These are phyloP conservation scores for Peniophora sp. DNA, from an alignment of 1,284 basidiomycete species.

Conservation along the genomic window DNA sequence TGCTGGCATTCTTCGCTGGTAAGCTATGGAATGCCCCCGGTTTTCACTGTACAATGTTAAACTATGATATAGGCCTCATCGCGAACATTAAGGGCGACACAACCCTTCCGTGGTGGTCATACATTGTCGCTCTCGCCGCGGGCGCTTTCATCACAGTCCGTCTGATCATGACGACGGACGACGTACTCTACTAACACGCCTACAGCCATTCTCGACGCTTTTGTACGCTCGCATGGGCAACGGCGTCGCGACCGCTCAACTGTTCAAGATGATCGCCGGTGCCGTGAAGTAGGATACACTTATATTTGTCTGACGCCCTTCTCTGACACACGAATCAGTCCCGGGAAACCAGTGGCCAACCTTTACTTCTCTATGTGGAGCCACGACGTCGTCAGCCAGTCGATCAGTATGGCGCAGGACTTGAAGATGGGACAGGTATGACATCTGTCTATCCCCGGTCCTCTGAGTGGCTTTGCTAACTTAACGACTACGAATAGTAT, in stretches of 20 bases:
- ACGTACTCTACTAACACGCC: too few species aligned
- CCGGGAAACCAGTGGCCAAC: neutral
- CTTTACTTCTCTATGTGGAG: slow-evolving; percentile 53
- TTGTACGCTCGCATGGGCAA: slow-evolving; percentile 47
- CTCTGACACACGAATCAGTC: slow-evolving; percentile 30
- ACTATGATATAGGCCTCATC: slow-evolving; percentile 35
- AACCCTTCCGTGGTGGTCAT: slow-evolving; percentile 58
- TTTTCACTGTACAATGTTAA: neutral
- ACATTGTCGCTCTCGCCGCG: slow-evolving; percentile 30
- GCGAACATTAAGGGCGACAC: slow-evolving; percentile 51
- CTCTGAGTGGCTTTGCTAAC: too few species aligned
- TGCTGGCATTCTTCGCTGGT: slow-evolving; percentile 47
- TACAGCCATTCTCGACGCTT: slow-evolving; percentile 33
- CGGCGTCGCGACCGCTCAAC: slow-evolving; percentile 46
- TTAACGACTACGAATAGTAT: too few species aligned
- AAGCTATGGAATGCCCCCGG: slow-evolving; percentile 7
- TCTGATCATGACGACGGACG: too few species aligned
- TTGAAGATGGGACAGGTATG: slow-evolving; percentile 59
- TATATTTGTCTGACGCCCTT: slow-evolving; percentile 17
- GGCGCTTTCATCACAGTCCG: slow-evolving; percentile 26
- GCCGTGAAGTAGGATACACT: slow-evolving; percentile 34
- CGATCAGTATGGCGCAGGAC: slow-evolving; percentile 43
- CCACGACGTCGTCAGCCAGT: slow-evolving; percentile 47
- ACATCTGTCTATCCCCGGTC: neutral
- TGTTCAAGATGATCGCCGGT: slow-evolving; percentile 64